Base-by-base conservation (phyloP, 73 alveolate species). In the Paraurostyla sp. region DNA sequence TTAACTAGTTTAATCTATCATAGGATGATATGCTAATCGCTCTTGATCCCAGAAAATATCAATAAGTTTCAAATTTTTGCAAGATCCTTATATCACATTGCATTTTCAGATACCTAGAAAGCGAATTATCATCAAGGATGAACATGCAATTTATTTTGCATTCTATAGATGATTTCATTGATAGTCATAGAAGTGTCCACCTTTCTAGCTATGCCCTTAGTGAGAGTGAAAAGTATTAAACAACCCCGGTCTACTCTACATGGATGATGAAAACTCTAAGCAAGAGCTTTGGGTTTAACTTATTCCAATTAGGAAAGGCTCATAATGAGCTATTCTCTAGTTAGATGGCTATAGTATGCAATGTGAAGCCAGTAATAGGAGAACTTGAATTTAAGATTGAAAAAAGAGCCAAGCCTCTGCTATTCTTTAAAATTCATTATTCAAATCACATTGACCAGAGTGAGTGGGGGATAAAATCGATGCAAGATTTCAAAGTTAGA, bases 211-310 rank as follows among this genome's bases (percentile, higher is more conserved):
- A 3, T 9, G 50, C 13, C 32, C 25, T 60, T 16, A 9, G 15
- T 30, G 78, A 60, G 16, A 13, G 16, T 60, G 78, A 60, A 6
- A 60, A 9, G 32, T 60, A 60, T 29, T 11, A 9, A 27, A 60
- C 78, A 60, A 6, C 52, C 9, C 78, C 78, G 32, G 25, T 60
- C n/a, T 60, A 13, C 25, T 60, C 6, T 2, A 30, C 78, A 3
- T 60, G 78, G 78, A 16, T 60, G 16, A 60, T 60, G 78, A 60
- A 60, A 33, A 60, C 78, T 9, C 50, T 60, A n/a, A 9, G 32
- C 29, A 13, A 18, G 32, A 30, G 50, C 45, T 60, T 60, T 27
- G 38, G 84, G 7, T 69, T 69, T 43, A 18, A 38, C 3, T 22
- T 41, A 43, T n/a, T 35, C 32, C 38, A 30, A 27, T 38, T 69